phyloP scores from a whole-genome alignment of 2,329 filamentous ascomycete species.

The Sporothrix sp. region DNA sequence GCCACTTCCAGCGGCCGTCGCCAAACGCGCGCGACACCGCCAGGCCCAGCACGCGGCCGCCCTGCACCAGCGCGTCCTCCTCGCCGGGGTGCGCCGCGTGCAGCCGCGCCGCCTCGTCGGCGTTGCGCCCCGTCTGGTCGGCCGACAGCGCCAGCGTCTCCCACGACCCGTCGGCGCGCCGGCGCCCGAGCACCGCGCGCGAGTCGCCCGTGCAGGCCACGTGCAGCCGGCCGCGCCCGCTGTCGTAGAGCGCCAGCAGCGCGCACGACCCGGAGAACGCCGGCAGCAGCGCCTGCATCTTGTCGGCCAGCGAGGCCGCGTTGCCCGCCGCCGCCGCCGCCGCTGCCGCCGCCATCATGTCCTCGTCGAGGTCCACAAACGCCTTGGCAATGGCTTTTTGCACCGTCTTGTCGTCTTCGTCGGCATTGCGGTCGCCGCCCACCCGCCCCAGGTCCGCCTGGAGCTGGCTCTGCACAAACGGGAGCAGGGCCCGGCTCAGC shows the following conservation, averaged over 20 bases:
- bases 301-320: slow-evolving; percentile 49
- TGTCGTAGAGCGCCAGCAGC: slow-evolving; percentile 92
- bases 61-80: slow-evolving; percentile 65
- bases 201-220: slow-evolving; percentile 95
- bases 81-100: slow-evolving; percentile 82
- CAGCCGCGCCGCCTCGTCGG: slow-evolving; percentile 72
- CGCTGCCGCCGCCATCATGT: too few relatives aligned
- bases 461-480: slow-evolving; percentile 68
- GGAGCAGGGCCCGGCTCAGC: slow-evolving; percentile 82
- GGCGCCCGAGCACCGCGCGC: slow-evolving; percentile 78
- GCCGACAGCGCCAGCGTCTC: slow-evolving; percentile 78
- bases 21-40: slow-evolving; percentile 89
- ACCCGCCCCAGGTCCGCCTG: too few relatives aligned
- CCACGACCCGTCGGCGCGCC: slow-evolving; percentile 85
- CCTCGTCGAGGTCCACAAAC: slow-evolving; percentile 79
- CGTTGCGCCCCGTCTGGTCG: slow-evolving; percentile 87
- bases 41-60: slow-evolving; percentile 86
- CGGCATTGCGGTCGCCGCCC: too few relatives aligned
- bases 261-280: slow-evolving; percentile 94
- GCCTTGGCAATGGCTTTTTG: slow-evolving; percentile 94
- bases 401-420: slow-evolving; percentile 56
- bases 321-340: too few relatives aligned
- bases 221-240: slow-evolving; percentile 71
- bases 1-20: slow-evolving; percentile 97
- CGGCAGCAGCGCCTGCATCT: slow-evolving; percentile 73